Evolutionary conservation across 202 grass and related monocot species (phyloP), one percentile per base, ranked within the genome.

Genomic region (Carex arenaria): DNA sequence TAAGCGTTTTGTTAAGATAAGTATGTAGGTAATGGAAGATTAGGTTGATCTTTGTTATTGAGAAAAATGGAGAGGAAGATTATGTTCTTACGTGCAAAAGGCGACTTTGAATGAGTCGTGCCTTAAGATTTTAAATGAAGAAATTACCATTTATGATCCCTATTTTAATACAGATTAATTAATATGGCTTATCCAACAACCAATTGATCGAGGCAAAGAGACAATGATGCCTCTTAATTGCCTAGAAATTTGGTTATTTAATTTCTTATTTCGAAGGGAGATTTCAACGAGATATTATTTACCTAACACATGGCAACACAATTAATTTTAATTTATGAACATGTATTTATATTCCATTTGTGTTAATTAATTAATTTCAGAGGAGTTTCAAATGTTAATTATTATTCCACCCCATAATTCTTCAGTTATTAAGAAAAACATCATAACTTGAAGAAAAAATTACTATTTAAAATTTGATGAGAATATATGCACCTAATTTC

Each of bases 21-120:
- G 42, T 59, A 59, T 59, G 36, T 20, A 34, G 1, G 28, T 15
- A 66, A 66, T 34, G 30, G n/a, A 36, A 9, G 5, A 73, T 28
- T 4, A 14, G 43, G 20, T 52, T 26, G 45, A 51, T 13, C 10
- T 73, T 23, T 34, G 30, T 74, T 9, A 53, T 17, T 17, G 51
- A 17, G 34, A 26, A 18, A 76, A 55, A 76, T 55, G 72, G 72
- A 76, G 57, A 64, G 78, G 11, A 53, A 23, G 57, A 64, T 45
- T 18, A 80, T 61, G 42, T n/a, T 28, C 13, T 81, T 82, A 54
- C 79, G 12, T 82, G 62, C 79, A n/a, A 18, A 43, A 82, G 62
- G 47, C 62, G 79, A 82, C 62, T 82, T 82, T 82, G 79, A 82
- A 82, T 54, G 7, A 8, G 26, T 65, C 79, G 20, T 49, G 11